These are phyloP conservation scores for Ophiostoma ulmi DNA, from an alignment of 2,329 filamentous ascomycete genomes.

Conservation along the genomic window DNA sequence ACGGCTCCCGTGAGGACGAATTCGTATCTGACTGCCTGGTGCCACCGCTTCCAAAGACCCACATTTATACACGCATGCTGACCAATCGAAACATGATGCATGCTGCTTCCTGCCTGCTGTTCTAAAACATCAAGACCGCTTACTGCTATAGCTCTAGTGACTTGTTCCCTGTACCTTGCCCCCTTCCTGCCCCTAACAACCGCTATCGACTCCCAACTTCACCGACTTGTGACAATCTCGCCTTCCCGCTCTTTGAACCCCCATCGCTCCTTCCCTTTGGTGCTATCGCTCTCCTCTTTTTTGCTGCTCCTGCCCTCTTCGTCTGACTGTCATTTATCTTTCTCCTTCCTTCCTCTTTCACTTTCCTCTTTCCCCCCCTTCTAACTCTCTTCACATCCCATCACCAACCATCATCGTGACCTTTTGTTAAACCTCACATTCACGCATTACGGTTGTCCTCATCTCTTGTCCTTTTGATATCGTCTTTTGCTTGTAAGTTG, in stretches of 20 bases:
- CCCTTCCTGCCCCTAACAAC: neutral
- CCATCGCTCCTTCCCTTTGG: conserved; percentile 3
- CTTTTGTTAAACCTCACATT: neutral
- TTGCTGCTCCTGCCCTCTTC: conserved; percentile 1
- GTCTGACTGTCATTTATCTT: neutral
- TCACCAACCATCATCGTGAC: neutral
- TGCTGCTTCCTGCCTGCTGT: neutral
- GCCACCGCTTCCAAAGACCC: neutral
- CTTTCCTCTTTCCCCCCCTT: neutral
- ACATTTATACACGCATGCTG: neutral
- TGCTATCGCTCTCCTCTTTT: neutral
- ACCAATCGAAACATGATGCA: neutral
- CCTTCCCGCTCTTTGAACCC: neutral
- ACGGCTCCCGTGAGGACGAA: neutral
- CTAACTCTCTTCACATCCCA: neutral
- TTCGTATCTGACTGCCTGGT: conserved; percentile 8
- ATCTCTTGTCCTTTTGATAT: neutral
- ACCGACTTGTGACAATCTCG: neutral
- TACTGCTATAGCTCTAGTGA: neutral
- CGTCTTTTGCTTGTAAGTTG: conserved; percentile 1
- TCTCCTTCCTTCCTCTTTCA: neutral
- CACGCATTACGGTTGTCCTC: neutral
- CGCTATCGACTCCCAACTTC: neutral
- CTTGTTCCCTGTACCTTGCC: neutral
- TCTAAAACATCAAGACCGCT: neutral